Base-by-base conservation (phyloP, 2,329 filamentous ascomycete species). In the Dothideomycetes sp. region DNA sequence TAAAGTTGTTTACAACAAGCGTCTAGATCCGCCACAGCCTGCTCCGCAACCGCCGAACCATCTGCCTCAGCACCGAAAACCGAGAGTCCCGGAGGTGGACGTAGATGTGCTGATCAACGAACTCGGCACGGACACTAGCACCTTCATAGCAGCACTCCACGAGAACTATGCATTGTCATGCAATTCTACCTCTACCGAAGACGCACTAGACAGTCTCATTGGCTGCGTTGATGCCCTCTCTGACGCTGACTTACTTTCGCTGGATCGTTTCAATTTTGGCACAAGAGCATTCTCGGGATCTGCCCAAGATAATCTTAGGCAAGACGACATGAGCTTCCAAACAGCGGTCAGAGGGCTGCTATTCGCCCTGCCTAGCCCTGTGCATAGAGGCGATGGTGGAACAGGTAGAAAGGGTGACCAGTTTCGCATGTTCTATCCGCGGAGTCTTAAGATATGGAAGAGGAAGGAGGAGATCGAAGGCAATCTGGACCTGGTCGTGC, bases 1-100 rank as follows among this genome's bases (percentile, higher is more conserved):
- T 3, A 95, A 91, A 56, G 84, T 98, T 2, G 80, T 96, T 1
- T 94, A 96, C 65, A 98, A 98, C 65, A 98, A 95, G 58, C 75
- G 91, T 34, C 73, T 82, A 16, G 77, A 81, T 27, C 56, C 59
- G 3, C 61, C 69, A 10, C 49, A 58, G 33, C 51, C 55, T 33
- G 49, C 61, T 3, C 44, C 59, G 30, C 65, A 69, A 37, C 68
- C 69, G 11, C 65, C 68, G 15, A 52, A 58, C 31, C 66, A 64
- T 51, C 60, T 69, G 19, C 63, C 67, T 0, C 61, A 67, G 38
- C 57, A 61, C 37, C 53, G 57, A 22, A 59, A 68, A 37, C 55
- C 57, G 5, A 68, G 65, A 45, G 48, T 58, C 7, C 62, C 67
- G 0, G 65, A 70, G 44, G 61, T 62, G 12, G 55, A 64, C 38